Base-by-base conservation (phyloP, 805 yeast genomes). In the Brettanomyces sp. region DNA sequence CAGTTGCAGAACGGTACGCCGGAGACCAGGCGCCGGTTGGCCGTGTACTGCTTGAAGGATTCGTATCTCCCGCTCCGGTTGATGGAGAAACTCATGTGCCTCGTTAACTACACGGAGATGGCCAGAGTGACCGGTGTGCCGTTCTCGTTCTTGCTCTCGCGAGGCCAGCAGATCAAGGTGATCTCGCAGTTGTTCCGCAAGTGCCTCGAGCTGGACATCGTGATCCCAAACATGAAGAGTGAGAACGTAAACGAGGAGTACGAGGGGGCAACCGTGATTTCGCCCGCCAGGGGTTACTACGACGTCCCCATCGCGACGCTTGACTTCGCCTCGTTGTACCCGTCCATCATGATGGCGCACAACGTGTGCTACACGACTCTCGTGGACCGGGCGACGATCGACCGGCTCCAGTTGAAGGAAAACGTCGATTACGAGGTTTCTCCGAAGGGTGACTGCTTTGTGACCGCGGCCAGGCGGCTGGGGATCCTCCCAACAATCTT, bases 61-160 rank as follows among this genome's bases (percentile, higher is more conserved):
- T 96, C 99, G 0, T 90, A 84, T 57, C 69, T 93, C 41, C 99
- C 99, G 1, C 60, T 93, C 55, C 70, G 99, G 52, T 71, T 93
- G 35, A 65, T 90, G 56, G 97, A 91, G 52, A 95, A 91, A 57
- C 73, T 93, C 45, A 95, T 93, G 99, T 89, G 97, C 56, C 70
- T 93, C 49, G 95, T 95, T 49, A 93, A 93, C 59, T 93, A 93
- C 65, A 91, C 97, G 0, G 99, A 93, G 66, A 93, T 93, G 99
- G 97, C 99, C 1, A 82, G 99, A 69, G 99, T 93, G 25, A 93
- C 99, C 0, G 99, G 99, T 53, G 98, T 93, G 9, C 99, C 99
- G 0, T 88, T 93, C 57, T 84, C 96, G 1, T 91, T 80, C 59
- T 72, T 93, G 50, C 68, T 93, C 39, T 63, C 95, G 13, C 77